Evolutionary conservation across 2,329 filamentous ascomycete genomes (phyloP).

Genomic region (Talaromyces sp.): DNA sequence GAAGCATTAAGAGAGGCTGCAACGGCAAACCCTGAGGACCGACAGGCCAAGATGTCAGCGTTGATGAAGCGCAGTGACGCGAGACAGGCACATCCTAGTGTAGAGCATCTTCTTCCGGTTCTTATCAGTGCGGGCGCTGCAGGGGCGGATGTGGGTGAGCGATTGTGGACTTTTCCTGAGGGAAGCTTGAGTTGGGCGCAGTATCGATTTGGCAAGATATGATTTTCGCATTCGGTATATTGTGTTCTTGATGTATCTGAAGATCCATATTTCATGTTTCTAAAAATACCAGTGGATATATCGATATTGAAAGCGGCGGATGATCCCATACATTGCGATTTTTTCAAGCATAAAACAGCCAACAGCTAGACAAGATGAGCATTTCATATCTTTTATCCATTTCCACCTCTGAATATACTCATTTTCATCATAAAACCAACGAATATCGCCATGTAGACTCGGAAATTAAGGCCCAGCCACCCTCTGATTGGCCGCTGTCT

Average conservation of each 20-base stretch:
- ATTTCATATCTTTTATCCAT: no score
- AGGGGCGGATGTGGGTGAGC: slow-evolving; percentile 41
- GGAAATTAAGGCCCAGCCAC: neutral
- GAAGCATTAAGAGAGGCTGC: slow-evolving; percentile 62
- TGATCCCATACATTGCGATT: neutral
- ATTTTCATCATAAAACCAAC: neutral
- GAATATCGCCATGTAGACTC: neutral
- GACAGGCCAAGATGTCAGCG: slow-evolving; percentile 39
- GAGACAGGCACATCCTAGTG: slow-evolving; percentile 56
- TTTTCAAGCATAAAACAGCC: neutral
- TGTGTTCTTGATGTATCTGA: neutral
- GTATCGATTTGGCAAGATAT: slow-evolving; percentile 43
- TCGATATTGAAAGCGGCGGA: neutral
- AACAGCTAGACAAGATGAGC: no score
- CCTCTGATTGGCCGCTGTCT: neutral
- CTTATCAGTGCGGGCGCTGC: slow-evolving; percentile 54
- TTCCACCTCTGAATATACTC: no score
- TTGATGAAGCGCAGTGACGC: slow-evolving; percentile 49
- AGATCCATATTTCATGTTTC: neutral
- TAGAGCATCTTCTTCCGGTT: slow-evolving; percentile 58
- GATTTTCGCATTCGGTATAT: neutral
- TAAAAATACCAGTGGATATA: neutral
- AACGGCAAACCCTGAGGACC: slow-evolving; percentile 38
- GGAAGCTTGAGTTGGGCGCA: slow-evolving; percentile 51
- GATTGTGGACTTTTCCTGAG: slow-evolving; percentile 45